Evolutionary conservation across 306 rosid genomes (phyloP).

Genomic region (Vigna reflexopilosa): DNA sequence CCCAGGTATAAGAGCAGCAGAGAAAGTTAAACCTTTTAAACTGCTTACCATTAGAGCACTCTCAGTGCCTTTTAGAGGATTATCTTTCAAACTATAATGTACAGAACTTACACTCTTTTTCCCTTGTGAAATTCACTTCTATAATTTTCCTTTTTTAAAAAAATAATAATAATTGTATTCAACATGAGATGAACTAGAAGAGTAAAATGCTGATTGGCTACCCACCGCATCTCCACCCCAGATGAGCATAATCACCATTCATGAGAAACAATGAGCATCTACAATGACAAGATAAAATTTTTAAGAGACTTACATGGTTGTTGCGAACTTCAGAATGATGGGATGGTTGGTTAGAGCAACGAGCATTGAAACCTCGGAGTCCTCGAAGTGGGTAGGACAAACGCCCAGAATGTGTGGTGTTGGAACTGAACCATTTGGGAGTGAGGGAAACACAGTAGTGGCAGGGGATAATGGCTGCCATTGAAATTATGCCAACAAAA

Average conservation of each 20-base stretch:
- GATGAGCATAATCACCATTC: slow-evolving; percentile 23
- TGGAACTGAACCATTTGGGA: slow-evolving; percentile 51
- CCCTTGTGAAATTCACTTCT: background rate
- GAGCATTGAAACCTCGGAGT: slow-evolving; percentile 47
- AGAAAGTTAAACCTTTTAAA: background rate
- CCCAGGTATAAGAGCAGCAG: background rate
- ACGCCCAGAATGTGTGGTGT: slow-evolving; percentile 47
- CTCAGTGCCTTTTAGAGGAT: background rate
- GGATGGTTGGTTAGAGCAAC: slow-evolving; percentile 65
- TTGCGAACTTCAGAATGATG: slow-evolving; percentile 53
- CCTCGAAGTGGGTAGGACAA: slow-evolving; percentile 53
- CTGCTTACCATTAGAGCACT: background rate
- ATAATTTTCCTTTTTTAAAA: background rate
- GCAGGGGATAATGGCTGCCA: slow-evolving; percentile 76
- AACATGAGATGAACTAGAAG: background rate
- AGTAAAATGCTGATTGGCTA: slow-evolving; percentile 23
- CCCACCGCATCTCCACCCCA: background rate
- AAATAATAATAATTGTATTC: background rate
- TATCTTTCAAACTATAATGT: slow-evolving; percentile 12
- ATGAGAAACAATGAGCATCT: slow-evolving; percentile 7
- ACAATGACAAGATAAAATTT: background rate
- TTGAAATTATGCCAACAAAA: slow-evolving; percentile 36
- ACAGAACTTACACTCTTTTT: background rate
- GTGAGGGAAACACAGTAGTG: slow-evolving; percentile 50
- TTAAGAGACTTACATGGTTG: slow-evolving; percentile 52